These are phyloP conservation scores for Mariannaea elegans DNA, from an alignment of 2,329 filamentous ascomycete species.

Conservation along the genomic window DNA sequence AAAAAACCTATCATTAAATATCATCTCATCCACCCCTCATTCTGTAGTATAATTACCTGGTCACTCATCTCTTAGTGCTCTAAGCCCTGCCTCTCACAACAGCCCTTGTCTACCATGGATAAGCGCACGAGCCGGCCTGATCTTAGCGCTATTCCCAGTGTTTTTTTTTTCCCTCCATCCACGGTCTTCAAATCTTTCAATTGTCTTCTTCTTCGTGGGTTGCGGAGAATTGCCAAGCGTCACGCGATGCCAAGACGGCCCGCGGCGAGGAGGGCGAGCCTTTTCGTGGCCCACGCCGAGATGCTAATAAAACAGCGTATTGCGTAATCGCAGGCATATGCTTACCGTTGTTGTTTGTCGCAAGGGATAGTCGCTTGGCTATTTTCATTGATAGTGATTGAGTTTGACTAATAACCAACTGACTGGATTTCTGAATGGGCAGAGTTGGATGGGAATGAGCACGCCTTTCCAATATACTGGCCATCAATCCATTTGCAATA, in stretches of 20 bases:
- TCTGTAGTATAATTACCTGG: background rate
- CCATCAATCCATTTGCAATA: too few relatives aligned
- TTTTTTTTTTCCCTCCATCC: background rate
- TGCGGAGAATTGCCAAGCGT: slow-evolving; percentile 16
- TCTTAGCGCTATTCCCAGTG: background rate
- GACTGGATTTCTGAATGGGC: too few relatives aligned
- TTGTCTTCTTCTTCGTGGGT: background rate
- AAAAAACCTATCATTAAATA: too few relatives aligned
- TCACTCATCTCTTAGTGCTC: background rate
- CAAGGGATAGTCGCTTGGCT: background rate
- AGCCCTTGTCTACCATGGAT: background rate
- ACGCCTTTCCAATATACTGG: too few relatives aligned
- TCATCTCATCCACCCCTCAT: too few relatives aligned
- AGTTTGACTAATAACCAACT: too few relatives aligned
- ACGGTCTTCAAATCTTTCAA: too few relatives aligned
- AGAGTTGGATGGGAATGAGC: too few relatives aligned
- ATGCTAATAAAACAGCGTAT: background rate
- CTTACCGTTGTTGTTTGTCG: background rate
- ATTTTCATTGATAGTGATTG: too few relatives aligned
- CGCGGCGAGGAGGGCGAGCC: background rate
- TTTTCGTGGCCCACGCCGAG: background rate
- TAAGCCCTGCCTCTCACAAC: background rate
- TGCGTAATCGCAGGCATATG: background rate
- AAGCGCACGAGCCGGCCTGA: background rate
- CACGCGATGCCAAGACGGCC: slow-evolving; percentile 21